Evolutionary conservation across 306 rosid genomes (phyloP).

Genomic region (Hylodesmum podocarpum): DNA sequence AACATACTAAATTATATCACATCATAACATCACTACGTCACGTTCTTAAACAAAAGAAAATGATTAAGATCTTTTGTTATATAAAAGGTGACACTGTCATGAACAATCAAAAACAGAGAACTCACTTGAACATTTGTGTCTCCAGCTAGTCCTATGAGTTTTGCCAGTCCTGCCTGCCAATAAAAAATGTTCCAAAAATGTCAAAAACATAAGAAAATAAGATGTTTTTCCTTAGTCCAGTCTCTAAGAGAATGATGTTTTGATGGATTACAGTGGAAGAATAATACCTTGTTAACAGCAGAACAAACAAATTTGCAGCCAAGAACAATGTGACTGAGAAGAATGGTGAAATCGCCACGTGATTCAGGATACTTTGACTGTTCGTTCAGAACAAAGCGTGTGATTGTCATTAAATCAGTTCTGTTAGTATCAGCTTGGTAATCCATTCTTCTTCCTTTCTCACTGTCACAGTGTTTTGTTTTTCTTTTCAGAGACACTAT

Average conservation of each 20-base stretch:
- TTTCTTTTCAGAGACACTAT: not conserved
- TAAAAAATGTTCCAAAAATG: not conserved
- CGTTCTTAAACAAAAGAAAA: not conserved
- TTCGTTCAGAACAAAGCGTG: slow-evolving; percentile 81
- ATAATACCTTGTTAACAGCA: slow-evolving; percentile 71
- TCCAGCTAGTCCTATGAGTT: slow-evolving; percentile 93
- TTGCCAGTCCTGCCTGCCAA: slow-evolving; percentile 90
- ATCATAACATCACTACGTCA: not conserved
- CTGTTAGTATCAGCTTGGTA: slow-evolving; percentile 63
- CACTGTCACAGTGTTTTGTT: too few relatives aligned
- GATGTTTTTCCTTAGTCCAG: not conserved
- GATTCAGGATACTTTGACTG: slow-evolving; percentile 78
- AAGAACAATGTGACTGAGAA: slow-evolving; percentile 81
- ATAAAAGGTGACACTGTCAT: not conserved
- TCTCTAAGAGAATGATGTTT: not conserved
- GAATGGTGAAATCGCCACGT: slow-evolving; percentile 90
- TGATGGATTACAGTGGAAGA: not conserved
- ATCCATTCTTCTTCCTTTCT: slow-evolving; percentile 55
- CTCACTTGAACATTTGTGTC: slow-evolving; percentile 86
- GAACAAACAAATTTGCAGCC: slow-evolving; percentile 94
- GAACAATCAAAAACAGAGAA: not conserved
- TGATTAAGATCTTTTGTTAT: not conserved
- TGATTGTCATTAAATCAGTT: slow-evolving; percentile 95
- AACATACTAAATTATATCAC: not conserved
- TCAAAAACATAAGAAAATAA: not conserved